A percentile compares a stretch with the other conserved stretches of the same genome.
These are phyloP conservation scores for Cutaneotrichosporon arboriforme DNA, from an alignment of 1,284 basidiomycete genomes.

Conservation along the genomic window DNA sequence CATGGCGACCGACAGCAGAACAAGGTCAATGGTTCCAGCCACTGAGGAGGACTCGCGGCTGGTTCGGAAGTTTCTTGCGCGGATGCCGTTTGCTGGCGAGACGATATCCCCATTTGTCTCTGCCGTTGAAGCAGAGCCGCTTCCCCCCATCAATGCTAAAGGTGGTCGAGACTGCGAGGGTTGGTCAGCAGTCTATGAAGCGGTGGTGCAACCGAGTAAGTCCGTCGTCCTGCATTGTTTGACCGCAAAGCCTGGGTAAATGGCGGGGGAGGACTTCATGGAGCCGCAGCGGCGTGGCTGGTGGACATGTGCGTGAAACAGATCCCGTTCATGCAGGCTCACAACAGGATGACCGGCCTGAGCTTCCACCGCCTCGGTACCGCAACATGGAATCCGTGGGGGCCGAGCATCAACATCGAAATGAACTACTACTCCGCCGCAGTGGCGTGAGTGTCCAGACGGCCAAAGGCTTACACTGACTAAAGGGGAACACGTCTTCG, in stretches of 20 bases:
- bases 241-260: conserved; percentile 29
- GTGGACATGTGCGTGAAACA: conserved; percentile 29
- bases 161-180: conserved; percentile 11
- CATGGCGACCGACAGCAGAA: not conserved
- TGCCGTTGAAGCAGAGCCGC: conserved; percentile 5
- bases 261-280: conserved; percentile 27
- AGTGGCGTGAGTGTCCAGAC: not conserved
- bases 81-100: conserved; percentile 10
- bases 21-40: conserved; percentile 6
- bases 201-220: conserved; percentile 6
- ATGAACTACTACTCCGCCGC: conserved; percentile 29
- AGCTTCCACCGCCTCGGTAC: conserved; percentile 10
- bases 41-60: conserved; percentile 2
- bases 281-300: conserved; percentile 33
- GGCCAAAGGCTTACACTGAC: not conserved
- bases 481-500: conserved; percentile 1
- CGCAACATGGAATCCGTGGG: conserved; percentile 29
- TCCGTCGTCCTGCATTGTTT: not conserved
- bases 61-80: not conserved
- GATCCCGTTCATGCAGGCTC: not conserved
- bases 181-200: conserved; percentile 9
- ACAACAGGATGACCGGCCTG: conserved; percentile 5
- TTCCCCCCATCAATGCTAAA: conserved; percentile 6
- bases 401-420: conserved; percentile 29
- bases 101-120: conserved; percentile 1